Base-by-base conservation (phyloP, 2,329 filamentous ascomycete genomes). In the Fusarium newnesense region DNA sequence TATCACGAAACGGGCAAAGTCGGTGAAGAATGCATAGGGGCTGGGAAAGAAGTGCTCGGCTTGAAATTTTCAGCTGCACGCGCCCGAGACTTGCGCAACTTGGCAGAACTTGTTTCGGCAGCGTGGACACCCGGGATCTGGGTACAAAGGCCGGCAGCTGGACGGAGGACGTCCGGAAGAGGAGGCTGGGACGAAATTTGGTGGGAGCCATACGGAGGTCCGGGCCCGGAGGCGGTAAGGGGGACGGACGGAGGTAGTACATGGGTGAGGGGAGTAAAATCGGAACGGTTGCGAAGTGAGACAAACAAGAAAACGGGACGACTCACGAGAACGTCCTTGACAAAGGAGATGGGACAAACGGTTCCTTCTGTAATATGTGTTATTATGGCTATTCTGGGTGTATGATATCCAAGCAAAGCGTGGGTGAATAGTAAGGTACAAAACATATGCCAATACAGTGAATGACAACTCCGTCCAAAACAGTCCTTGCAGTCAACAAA, bases 311-410 rank as follows among this genome's bases (percentile, higher is more conserved):
- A 69, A 50, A 72, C 60, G 66, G 59, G 71, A 70, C 58, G 53
- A 84, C 92, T 89, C 90, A 95, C 93, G 84, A 95, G 85, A 74
- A 93, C 90, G 81, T 95, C 92, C 84, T 94, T 94, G 83, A 95
- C 93, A 83, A 95, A 95, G 76, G 92, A 94, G 80, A 95, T 94
- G 76, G 92, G 92, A 81, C 93, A 95, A 72, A 95, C 91, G 56
- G 93, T 95, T 72, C 93, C 93, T 87, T 95, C 93, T 95, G 76
- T 54, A 75, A 56, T 34, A 32, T 63, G 56, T 75, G 72, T 74
- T 74, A 74, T 67, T 75, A 73, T 63, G 34, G 30, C 69, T 75
- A 74, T 74, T 60, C 60, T 73, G 64, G 39, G 47, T 36, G 43
- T 56, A 60, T 57, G 46, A 60, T 70, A 67, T 40, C 39, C 58